phyloP scores from a whole-genome alignment of 2,329 filamentous ascomycete species.

The Bertia moriformis region DNA sequence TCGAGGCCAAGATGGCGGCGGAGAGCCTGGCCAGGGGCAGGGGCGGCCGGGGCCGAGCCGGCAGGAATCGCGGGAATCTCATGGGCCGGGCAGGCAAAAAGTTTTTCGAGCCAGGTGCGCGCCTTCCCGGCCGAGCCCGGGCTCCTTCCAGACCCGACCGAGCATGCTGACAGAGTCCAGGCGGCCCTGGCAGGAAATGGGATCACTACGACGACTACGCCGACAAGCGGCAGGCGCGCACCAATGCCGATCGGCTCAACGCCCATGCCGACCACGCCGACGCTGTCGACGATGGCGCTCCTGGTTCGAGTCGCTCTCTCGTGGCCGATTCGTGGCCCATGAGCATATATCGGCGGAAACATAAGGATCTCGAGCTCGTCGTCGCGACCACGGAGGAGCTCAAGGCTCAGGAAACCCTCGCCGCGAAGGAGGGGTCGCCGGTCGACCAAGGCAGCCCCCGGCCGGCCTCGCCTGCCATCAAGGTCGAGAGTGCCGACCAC shows the following conservation, averaged over 20 bases:
- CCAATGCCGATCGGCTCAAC: conserved; percentile 42
- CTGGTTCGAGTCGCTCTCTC: conserved; percentile 6
- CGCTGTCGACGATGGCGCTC: conserved; percentile 25
- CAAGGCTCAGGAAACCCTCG: conserved; percentile 31
- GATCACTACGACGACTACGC: conserved; percentile 11
- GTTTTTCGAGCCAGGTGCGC: too few species aligned
- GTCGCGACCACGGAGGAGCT: conserved; percentile 42
- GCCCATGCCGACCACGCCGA: conserved; percentile 25
- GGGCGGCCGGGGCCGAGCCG: too few species aligned
- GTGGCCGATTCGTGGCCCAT: conserved; percentile 27
- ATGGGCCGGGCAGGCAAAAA: conserved; percentile 9
- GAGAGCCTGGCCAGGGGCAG: too few species aligned
- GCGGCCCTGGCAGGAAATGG: conserved; percentile 11
- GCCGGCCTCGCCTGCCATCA: conserved; percentile 12
- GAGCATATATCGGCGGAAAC: conserved; percentile 37
- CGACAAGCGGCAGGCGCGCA: conserved; percentile 26
- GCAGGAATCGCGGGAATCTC: too few species aligned
- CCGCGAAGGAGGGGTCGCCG: conserved; percentile 28
- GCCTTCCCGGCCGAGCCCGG: too few species aligned
- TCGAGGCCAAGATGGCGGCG: conserved; percentile 12
- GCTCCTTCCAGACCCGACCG: too few species aligned
- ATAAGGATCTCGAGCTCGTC: conserved; percentile 35
- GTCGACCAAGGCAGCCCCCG: too few species aligned
- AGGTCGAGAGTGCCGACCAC: conserved; percentile 28
- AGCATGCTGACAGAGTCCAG: too few species aligned